Base-by-base conservation (phyloP, 2,329 filamentous ascomycete genomes). In the Thermomyces lanuginosus region DNA sequence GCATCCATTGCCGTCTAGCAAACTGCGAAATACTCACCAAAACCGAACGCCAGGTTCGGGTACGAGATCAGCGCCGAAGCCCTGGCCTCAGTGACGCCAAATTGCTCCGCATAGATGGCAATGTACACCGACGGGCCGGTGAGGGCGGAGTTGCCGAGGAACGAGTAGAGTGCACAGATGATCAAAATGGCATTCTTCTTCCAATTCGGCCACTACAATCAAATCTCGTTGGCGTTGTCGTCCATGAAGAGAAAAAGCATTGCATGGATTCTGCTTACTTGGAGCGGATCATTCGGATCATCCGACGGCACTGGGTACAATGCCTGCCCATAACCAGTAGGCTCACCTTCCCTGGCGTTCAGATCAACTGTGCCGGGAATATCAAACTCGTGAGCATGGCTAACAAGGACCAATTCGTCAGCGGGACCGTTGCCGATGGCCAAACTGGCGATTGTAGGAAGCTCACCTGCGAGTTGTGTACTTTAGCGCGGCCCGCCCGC, bases 281-380 rank as follows among this genome's bases (percentile, higher is more conserved):
- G 61, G 6, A 71, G 52, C 5, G 68, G 68, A 41, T 72, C 67
- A 32, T 72, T 72, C 1, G 68, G 68, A 37, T 72, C 67, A 29
- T 69, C 60, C 1, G 66, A 63, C 2, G 69, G 68, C 1, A 72
- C 67, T 1, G 69, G 68, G 36, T 64, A 72, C 3, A 72, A 53
- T 2, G 69, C 68, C 42, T 72, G 67, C 12, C 69, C 69, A 32
- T 67, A 66, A 1, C 53, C 65, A 1, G 66, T 66, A 36, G 71
- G 66, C 38, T 71, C 66, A 23, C 66, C 67, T 49, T 70, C 66
- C 55, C 35, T 43, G 7, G 55, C 59, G 28, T 55, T 48, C 9
- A 71, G 49, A 39, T 70, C 61, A 21, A 70, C 65, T 0, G 66
- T 71, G 3, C 66, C 66, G 0, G 66, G 64, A 16, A 70, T 55